These are phyloP conservation scores for Phytophthora citricola DNA, from an alignment of 352 stramenopile species.

Conservation along the genomic window DNA sequence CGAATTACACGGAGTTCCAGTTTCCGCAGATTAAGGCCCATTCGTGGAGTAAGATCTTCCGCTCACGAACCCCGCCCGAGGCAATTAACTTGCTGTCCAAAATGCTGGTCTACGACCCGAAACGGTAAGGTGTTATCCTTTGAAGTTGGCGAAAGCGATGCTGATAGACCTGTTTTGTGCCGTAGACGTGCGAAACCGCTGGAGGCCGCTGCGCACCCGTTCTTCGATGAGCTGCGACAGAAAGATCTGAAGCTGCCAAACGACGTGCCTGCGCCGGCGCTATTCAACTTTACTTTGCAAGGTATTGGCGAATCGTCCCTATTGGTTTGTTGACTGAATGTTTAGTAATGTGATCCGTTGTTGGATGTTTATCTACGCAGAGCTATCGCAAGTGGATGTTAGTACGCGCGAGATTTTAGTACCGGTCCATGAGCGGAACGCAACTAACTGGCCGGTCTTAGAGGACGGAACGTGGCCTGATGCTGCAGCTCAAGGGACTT, in stretches of 20 bases:
- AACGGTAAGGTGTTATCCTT: conserved; percentile 67
- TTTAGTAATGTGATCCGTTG: background rate
- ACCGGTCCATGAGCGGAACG: conserved; percentile 68
- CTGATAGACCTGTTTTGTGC: conserved; percentile 17
- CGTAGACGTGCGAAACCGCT: conserved; percentile 76
- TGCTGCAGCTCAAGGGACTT: conserved; percentile 35
- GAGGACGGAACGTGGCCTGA: conserved; percentile 77
- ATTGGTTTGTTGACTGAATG: background rate
- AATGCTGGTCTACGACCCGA: conserved; percentile 98
- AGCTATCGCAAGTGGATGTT: conserved; percentile 78
- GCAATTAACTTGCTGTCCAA: conserved; percentile 97
- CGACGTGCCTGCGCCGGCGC: conserved; percentile 72
- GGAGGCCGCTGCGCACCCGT: conserved; percentile 93
- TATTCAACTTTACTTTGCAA: conserved; percentile 96
- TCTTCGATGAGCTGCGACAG: conserved; percentile 98
- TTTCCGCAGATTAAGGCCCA: conserved; percentile 99
- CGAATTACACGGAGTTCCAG: conserved; percentile 99
- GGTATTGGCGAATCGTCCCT: conserved; percentile 36
- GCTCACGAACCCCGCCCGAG: conserved; percentile 94
- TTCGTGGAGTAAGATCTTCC: conserved; percentile 98
- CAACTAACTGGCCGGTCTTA: conserved; percentile 80
- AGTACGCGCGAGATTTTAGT: conserved; percentile 82
- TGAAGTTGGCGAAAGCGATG: background rate
- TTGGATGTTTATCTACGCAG: conserved; percentile 36
- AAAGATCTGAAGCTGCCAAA: conserved; percentile 86